phyloP scores from a whole-genome alignment of 257 asterid genomes.

The Oldenlandia corymbosa region DNA sequence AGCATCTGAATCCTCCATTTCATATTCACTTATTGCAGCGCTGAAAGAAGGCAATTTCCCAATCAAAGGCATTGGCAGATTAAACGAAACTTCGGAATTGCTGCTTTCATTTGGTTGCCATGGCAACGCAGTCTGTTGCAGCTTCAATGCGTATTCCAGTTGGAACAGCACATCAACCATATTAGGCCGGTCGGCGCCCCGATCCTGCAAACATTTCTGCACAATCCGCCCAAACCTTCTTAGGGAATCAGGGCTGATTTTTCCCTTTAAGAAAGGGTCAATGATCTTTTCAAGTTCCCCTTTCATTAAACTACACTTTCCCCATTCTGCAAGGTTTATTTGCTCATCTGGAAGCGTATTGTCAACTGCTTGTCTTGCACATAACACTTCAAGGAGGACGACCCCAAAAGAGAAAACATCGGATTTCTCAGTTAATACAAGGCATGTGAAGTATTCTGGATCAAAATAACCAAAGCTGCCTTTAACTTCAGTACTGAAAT shows the following conservation, averaged over 20 bases:
- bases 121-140: slow-evolving; percentile 31
- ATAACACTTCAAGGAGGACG: slow-evolving; percentile 56
- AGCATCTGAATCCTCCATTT: not conserved
- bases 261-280: slow-evolving; percentile 47
- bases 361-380: slow-evolving; percentile 48
- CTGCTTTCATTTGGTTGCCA: slow-evolving; percentile 30
- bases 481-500: slow-evolving; percentile 27
- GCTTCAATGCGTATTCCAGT: slow-evolving; percentile 44
- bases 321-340: slow-evolving; percentile 60
- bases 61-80: slow-evolving; percentile 25
- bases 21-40: slow-evolving; percentile 15
- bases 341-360: slow-evolving; percentile 29
- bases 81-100: slow-evolving; percentile 36
- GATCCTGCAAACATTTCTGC: slow-evolving; percentile 45
- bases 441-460: slow-evolving; percentile 40
- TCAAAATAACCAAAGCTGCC: slow-evolving; percentile 66
- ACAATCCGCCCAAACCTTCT: slow-evolving; percentile 46
- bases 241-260: slow-evolving; percentile 36
- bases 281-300: slow-evolving; percentile 38
- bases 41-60: slow-evolving; percentile 34
- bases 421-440: slow-evolving; percentile 43
- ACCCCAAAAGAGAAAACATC: slow-evolving; percentile 68
- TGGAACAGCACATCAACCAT: slow-evolving; percentile 67
- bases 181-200: slow-evolving; percentile 42
- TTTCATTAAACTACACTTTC: slow-evolving; percentile 28